phyloP scores from a whole-genome alignment of 108 stramenopile genomes.

The Bacterosira constricta region DNA sequence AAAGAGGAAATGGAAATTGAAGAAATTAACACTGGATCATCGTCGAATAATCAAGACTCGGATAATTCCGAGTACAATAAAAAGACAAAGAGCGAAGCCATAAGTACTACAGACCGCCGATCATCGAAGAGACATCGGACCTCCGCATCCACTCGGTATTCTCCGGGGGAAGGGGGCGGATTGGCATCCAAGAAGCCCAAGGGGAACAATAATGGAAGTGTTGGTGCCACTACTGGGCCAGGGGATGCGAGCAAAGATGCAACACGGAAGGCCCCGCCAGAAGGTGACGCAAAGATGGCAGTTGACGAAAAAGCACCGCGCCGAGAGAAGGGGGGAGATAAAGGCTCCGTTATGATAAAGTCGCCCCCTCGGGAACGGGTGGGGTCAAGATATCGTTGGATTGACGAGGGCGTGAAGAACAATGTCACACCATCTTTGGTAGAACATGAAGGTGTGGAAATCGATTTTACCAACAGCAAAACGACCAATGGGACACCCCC shows the following conservation, averaged over 20 bases:
- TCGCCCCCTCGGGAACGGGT: conserved; percentile 4
- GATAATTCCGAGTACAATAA: conserved; percentile 4
- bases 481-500: conserved; percentile 15
- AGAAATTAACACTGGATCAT: no score
- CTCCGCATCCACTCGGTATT: conserved; percentile 13
- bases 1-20: no score
- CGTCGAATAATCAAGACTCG: no score
- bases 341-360: not conserved
- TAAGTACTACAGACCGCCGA: not conserved
- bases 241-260: not conserved
- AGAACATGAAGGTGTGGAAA: conserved; percentile 32
- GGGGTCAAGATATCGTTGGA: conserved; percentile 35
- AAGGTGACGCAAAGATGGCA: not conserved
- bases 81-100: not conserved
- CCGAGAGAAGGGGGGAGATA: not conserved
- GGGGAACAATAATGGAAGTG: not conserved
- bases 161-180: conserved; percentile 41
- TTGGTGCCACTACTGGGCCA: not conserved
- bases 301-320: not conserved
- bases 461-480: conserved; percentile 19
- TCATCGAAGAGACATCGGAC: conserved; percentile 18
- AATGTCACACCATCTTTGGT: conserved; percentile 2
- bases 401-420: conserved; percentile 12
- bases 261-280: not conserved
- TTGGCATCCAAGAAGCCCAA: conserved; percentile 19